Evolutionary conservation across 2,329 filamentous ascomycete species (phyloP).

Genomic region (Cercospora berteroae): DNA sequence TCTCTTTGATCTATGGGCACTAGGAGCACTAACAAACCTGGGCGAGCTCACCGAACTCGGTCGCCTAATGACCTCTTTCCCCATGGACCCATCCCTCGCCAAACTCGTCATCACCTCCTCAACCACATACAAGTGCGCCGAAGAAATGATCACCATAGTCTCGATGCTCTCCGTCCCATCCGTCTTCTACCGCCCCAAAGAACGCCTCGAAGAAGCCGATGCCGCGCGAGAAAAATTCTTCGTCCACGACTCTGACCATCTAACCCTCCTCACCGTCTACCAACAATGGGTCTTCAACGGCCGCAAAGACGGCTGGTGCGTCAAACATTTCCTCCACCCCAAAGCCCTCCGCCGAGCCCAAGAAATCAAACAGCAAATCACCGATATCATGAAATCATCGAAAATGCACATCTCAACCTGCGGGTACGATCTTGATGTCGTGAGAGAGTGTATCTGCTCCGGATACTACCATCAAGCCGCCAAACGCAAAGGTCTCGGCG

Average conservation of each 20-base stretch:
- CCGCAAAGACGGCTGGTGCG: slow-evolving; percentile 86
- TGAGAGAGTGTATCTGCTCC: slow-evolving; percentile 93
- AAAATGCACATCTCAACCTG: slow-evolving; percentile 85
- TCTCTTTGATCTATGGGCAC: slow-evolving; percentile 93
- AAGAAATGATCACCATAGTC: slow-evolving; percentile 98
- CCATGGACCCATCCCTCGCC: slow-evolving; percentile 93
- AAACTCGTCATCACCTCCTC: slow-evolving; percentile 91
- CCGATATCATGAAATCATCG: slow-evolving; percentile 91
- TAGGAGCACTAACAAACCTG: slow-evolving; percentile 89
- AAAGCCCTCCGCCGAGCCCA: slow-evolving; percentile 88
- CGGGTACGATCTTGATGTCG: slow-evolving; percentile 94
- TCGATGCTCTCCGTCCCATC: slow-evolving; percentile 96
- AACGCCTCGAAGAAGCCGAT: slow-evolving; percentile 94
- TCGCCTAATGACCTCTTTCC: slow-evolving; percentile 91
- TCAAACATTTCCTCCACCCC: slow-evolving; percentile 89
- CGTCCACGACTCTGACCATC: slow-evolving; percentile 93
- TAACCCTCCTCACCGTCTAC: slow-evolving; percentile 94
- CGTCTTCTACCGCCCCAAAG: slow-evolving; percentile 95
- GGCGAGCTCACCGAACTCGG: slow-evolving; percentile 87
- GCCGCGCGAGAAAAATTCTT: slow-evolving; percentile 96
- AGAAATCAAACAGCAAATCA: slow-evolving; percentile 89
- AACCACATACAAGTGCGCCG: slow-evolving; percentile 73
- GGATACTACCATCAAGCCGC: slow-evolving; percentile 98
- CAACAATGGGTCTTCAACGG: slow-evolving; percentile 92
- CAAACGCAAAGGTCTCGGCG: slow-evolving; percentile 91